Evolutionary conservation across 2,329 filamentous ascomycete genomes (phyloP).

Genomic region (Zymoseptoria ardabiliae): DNA sequence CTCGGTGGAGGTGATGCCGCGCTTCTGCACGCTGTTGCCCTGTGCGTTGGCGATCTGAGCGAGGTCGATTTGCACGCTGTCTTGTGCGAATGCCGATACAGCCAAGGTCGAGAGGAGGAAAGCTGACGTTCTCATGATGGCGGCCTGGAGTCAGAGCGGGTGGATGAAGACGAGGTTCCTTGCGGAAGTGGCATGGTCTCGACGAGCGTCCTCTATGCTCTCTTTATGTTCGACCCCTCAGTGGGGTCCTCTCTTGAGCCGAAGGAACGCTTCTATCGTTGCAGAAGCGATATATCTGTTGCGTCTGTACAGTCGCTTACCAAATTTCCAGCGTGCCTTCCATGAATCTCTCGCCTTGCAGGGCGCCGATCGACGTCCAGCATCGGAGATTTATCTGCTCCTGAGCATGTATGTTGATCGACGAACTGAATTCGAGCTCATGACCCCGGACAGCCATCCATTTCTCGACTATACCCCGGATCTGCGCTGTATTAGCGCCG

Average conservation of each 20-base stretch:
- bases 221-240: not conserved
- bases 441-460: not conserved
- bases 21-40: not conserved
- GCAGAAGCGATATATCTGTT: not conserved
- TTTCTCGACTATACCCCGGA: not conserved
- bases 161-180: not conserved
- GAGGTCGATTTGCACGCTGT: not conserved
- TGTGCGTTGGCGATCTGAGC: not conserved
- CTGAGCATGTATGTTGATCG: not conserved
- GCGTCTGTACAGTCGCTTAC: not conserved
- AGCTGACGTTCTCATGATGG: not conserved
- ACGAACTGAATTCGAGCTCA: not conserved
- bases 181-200: not conserved
- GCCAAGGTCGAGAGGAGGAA: not conserved
- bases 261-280: not conserved
- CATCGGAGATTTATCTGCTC: not conserved
- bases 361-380: not conserved
- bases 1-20: not conserved
- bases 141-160: not conserved
- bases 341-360: not conserved
- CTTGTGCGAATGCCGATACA: not conserved
- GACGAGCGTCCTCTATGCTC: not conserved
- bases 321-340: not conserved
- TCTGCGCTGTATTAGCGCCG: not conserved
- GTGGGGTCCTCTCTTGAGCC: not conserved